Base-by-base conservation (phyloP, 495 filamentous ascomycete species). In the Oleoguttula mirabilis region DNA sequence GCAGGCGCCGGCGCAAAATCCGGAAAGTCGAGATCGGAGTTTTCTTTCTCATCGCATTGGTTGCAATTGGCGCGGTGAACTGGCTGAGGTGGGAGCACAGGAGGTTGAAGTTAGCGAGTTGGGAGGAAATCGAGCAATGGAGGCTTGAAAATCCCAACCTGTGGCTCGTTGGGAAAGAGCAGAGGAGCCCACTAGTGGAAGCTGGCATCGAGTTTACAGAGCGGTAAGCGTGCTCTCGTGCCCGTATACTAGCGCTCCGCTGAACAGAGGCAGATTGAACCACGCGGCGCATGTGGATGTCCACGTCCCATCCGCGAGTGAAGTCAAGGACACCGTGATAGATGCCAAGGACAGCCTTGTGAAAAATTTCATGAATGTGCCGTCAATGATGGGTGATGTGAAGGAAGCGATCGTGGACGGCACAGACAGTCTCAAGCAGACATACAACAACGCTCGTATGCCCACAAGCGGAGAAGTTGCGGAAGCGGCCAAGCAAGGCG, bases 11-110 rank as follows among this genome's bases (percentile, higher is more conserved):
- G n/a, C n/a, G n/a, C n/a, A n/a, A n/a, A n/a, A n/a, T n/a, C n/a
- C n/a, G n/a, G n/a, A n/a, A n/a, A n/a, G n/a, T n/a, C n/a, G n/a
- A n/a, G 20, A 32, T 41, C 16, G 3, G 4, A 41, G 27, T 23
- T 7, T 41, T 41, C 38, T 20, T 25, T 10, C 6, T 32, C n/a
- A n/a, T 41, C 2, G 38, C 38, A 3, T 8, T 41, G 24, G 7
- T 41, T 3, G 28, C 38, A 11, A 30, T 31, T 21, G 27, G 12
- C 4, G 23, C 20, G 14, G 38, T 41, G 23, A 16, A 12, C 3
- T 41, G 38, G 38, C 38, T 41, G 23, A 22, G 38, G 2, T 15
- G 3, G 3, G 24, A 41, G 24, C 38, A 41, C 16, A 22, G 23
- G 2, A 4, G 12, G 19, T 3, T 41, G 19, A 41, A 41, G 38